Base-by-base conservation (phyloP, 495 filamentous ascomycete species). In the Hypoxylon crocopeplum region DNA sequence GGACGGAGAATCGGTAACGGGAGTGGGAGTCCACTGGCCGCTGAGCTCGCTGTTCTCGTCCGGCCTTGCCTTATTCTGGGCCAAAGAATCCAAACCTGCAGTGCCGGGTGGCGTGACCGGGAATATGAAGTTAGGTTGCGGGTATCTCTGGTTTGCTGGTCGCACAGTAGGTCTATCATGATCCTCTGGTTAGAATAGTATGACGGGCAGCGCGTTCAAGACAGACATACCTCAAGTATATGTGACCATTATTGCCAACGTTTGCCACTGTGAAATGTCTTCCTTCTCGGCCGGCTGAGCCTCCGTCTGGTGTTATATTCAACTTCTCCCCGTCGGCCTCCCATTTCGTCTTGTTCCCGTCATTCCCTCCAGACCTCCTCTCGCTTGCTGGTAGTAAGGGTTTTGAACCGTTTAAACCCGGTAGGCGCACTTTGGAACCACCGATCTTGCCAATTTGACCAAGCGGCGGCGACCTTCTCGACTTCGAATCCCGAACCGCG, bases 261-360 rank as follows among this genome's bases (percentile, higher is more conserved):
- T 96, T 97, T 19, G 90, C 92, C 50, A 97, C 93, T 7, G 91
- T 90, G 72, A 97, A 98, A 67, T 94, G 89, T 42, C 90, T 81
- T 20, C 87, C 90, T 75, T 82, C 80, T 56, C 80, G 73, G 7
- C 81, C 82, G n/a, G 74, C 77, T 15, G 75, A 77, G 19, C 71
- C 70, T 30, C 77, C 78, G 45, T 84, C 81, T 4, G 76, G 78
- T 3, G 77, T 68, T 44, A 82, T 69, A 25, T 79, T 78, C 69
- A 70, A 75, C 64, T 75, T 80, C 29, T 75, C 75, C 16, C 67
- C 51, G 7, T 69, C 69, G 8, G 32, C 25, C 27, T 73, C 72
- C 37, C 70, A 63, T 42, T 72, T 70, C 36, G 69, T 37, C 45
- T 69, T 69, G 40, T 48, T 69, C 13, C 74, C 71, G 19, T 75